Conservation (phyloP, 78 protist species). For the Guillardia theta region DNA sequence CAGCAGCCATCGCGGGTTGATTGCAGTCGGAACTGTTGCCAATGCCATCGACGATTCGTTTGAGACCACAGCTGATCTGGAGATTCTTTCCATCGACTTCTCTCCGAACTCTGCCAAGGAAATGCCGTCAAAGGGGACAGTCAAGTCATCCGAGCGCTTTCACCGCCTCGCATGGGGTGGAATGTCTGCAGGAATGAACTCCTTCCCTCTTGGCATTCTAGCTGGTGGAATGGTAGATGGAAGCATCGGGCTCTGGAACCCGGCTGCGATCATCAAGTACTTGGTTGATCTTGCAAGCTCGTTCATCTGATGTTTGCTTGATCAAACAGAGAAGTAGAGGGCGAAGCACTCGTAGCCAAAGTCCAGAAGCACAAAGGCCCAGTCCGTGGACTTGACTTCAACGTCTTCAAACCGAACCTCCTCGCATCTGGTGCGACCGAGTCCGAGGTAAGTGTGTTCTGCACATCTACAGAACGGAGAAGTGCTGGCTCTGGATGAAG, state of each 20-base stretch:
- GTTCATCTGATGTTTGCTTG: background rate
- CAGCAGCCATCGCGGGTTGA: background rate
- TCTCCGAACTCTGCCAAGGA: background rate
- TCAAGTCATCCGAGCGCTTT: constrained; percentile 10
- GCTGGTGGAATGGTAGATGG: constrained; percentile 75
- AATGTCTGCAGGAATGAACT: background rate
- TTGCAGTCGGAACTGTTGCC: constrained; percentile 62
- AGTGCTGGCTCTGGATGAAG: background rate
- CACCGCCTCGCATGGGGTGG: constrained; percentile 60
- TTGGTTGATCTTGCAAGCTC: background rate
- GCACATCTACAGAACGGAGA: constrained; percentile 39
- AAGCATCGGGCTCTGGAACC: constrained; percentile 44
- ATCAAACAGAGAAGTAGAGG: background rate
- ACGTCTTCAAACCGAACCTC: constrained; percentile 59
- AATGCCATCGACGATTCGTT: constrained; percentile 61
- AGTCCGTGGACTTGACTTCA: constrained; percentile 78
- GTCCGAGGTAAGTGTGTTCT: constrained; percentile 40
- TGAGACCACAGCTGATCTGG: constrained; percentile 52
- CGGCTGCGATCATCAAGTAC: background rate
- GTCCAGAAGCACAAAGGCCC: constrained; percentile 67
- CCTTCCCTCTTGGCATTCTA: constrained; percentile 48
- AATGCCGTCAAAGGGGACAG: background rate
- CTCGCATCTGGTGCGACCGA: constrained; percentile 84
- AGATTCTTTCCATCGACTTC: constrained; percentile 50
- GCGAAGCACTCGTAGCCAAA: constrained; percentile 56